Evolutionary conservation across 352 stramenopile genomes (phyloP), one percentile per base, ranked within the genome.

Genomic region (Phytophthora ramorum): DNA sequence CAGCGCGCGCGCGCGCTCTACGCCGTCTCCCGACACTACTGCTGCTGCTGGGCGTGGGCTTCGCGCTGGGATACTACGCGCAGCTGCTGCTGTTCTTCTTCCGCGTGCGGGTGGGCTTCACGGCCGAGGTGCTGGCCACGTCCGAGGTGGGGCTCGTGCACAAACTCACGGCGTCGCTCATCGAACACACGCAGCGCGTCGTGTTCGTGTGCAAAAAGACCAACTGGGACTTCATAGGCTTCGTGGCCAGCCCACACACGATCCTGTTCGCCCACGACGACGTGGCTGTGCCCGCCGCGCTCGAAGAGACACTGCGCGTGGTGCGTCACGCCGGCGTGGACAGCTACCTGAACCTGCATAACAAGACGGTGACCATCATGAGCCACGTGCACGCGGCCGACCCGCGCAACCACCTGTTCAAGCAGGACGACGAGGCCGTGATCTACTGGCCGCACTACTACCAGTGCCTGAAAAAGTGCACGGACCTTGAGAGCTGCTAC

Each of bases 381-480:
- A 89, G 69, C 46, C 84, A 92, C 71, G 73, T 92, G 20, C 71
- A 91, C 49, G 51, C 58, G 14, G 64, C 69, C 6, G 71, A 88
- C 30, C 47, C 79, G 48, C 69, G 81, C 48, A 81, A 71, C 43
- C 84, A 92, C 55, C 65, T 92, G 34, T 52, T 91, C 32, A 92
- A 92, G 47, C 84, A 92, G 55, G 84, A 92, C 58, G 84, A 92
- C 43, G 84, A 92, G 45, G 84, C 80, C 5, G 73, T 92, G 13
- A 71, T 92, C 19, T 92, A 80, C 61, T 92, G 84, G 84, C 84
- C 84, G n/a, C 84, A 91, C 53, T 91, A 90, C 56, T 91, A 91
- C 52, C 74, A 89, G 67, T 92, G 84, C 54, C 72, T 92, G 41
- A 81, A 83, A 60, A 78, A 89, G 50, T 92, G 84, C 73, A 89